These are phyloP conservation scores for Dactylellina haptotyla DNA, from an alignment of 2,329 filamentous ascomycete species.

Conservation along the genomic window DNA sequence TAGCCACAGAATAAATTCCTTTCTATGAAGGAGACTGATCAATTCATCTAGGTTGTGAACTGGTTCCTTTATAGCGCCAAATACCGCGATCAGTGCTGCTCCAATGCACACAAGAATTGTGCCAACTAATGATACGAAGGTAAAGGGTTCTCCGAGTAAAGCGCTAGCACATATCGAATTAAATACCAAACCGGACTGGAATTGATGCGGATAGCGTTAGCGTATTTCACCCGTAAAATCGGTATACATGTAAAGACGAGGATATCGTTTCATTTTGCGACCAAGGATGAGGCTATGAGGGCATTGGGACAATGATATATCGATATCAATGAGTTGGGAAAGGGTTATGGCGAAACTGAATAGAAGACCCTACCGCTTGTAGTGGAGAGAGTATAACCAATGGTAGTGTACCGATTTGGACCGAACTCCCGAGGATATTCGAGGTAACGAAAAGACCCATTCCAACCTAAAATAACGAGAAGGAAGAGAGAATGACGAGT, in stretches of 20 bases:
- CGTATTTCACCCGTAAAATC: too few relatives aligned
- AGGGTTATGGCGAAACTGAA: constrained; percentile 2
- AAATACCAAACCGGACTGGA: constrained; percentile 86
- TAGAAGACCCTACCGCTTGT: constrained; percentile 71
- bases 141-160: constrained; percentile 92
- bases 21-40: constrained; percentile 76
- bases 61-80: constrained; percentile 92
- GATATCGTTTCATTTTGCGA: too few relatives aligned
- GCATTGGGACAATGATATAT: too few relatives aligned
- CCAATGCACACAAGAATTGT: constrained; percentile 87
- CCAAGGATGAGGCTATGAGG: too few relatives aligned
- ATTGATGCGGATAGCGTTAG: background rate
- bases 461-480: constrained; percentile 68
- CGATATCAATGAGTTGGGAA: background rate
- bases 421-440: constrained; percentile 92
- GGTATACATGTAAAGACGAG: too few relatives aligned
- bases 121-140: constrained; percentile 87
- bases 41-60: constrained; percentile 88
- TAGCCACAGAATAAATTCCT: constrained; percentile 89
- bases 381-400: constrained; percentile 93
- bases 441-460: constrained; percentile 98
- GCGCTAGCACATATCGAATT: constrained; percentile 97
- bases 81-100: constrained; percentile 90
- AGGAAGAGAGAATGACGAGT: background rate
- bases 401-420: constrained; percentile 95